Conservation (phyloP, 2,329 filamentous ascomycete species). For the Exophiala alcalophila region DNA sequence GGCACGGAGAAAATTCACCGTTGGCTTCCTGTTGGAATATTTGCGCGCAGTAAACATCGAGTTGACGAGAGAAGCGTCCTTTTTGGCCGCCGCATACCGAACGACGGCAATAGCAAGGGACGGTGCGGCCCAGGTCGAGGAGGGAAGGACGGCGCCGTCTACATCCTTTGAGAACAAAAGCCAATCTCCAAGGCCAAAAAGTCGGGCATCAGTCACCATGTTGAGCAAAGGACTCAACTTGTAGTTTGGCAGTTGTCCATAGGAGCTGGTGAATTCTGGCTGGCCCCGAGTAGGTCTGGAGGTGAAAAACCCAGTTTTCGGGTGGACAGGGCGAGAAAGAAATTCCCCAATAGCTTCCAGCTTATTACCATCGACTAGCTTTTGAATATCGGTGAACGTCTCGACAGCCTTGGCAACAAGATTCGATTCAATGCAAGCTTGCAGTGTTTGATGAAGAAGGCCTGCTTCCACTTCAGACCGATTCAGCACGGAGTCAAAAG, state of each 20-base stretch:
- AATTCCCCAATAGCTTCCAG: slow-evolving; percentile 27
- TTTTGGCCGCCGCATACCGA: slow-evolving; percentile 52
- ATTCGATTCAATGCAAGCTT: slow-evolving; percentile 36
- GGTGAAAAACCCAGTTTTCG: slow-evolving; percentile 17
- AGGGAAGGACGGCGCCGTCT: slow-evolving; percentile 54
- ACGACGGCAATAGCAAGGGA: slow-evolving; percentile 53
- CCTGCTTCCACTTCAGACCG: slow-evolving; percentile 23
- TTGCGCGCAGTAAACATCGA: slow-evolving; percentile 6
- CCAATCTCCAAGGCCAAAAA: slow-evolving; percentile 52
- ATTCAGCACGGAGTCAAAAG: slow-evolving; percentile 18
- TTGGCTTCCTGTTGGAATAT: slow-evolving; percentile 11
- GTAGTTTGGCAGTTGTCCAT: slow-evolving; percentile 29
- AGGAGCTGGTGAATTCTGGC: slow-evolving; percentile 25
- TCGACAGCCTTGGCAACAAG: slow-evolving; percentile 22
- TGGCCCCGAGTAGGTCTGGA: slow-evolving; percentile 9
- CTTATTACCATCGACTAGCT: slow-evolving; percentile 45
- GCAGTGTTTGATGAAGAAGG: slow-evolving; percentile 41
- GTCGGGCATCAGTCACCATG: slow-evolving; percentile 45
- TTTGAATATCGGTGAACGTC: slow-evolving; percentile 28
- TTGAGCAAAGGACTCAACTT: slow-evolving; percentile 51
- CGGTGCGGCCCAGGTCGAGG: slow-evolving; percentile 45
- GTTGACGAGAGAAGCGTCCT: slow-evolving; percentile 36
- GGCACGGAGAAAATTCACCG: slow-evolving; percentile 25
- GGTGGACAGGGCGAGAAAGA: slow-evolving; percentile 11
- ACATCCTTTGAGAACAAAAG: slow-evolving; percentile 52